Percentiles rank a stretch among this genome's conserved stretches.
These are phyloP conservation scores for Astraeus odoratus DNA, from an alignment of 768 basidiomycete genomes.

Conservation along the genomic window DNA sequence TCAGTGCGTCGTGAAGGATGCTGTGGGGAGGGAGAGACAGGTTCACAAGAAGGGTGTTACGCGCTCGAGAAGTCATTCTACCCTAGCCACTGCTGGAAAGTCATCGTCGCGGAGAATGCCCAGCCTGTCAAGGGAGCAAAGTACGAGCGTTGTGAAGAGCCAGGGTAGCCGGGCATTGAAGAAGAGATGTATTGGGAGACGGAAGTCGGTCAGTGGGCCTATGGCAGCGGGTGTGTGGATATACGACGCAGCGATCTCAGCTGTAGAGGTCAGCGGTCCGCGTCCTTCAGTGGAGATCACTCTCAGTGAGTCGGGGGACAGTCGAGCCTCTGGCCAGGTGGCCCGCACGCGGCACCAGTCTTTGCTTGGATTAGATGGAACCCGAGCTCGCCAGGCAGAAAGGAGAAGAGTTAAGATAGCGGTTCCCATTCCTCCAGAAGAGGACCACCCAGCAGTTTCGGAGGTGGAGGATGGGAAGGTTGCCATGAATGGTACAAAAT, in stretches of 20 bases:
- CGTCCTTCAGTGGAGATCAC: constrained; percentile 18
- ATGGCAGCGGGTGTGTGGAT: constrained; percentile 35
- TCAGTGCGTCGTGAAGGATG: constrained; percentile 11
- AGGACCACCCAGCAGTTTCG: not conserved
- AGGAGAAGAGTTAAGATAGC: constrained; percentile 15
- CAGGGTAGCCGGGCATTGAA: constrained; percentile 35
- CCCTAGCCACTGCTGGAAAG: constrained; percentile 15
- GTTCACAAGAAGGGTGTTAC: constrained; percentile 10
- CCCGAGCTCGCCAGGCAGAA: constrained; percentile 3
- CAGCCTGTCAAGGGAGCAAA: not conserved
- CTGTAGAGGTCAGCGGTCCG: constrained; percentile 26
- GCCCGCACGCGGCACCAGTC: constrained; percentile 21
- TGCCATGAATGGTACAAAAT: not conserved
- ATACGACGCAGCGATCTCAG: constrained; percentile 45
- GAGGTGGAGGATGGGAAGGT: too few species aligned
- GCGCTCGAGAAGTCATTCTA: constrained; percentile 32
- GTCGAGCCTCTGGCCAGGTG: not conserved
- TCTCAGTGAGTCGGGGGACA: constrained; percentile 6
- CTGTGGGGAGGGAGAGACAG: constrained; percentile 11
- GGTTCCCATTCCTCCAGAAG: constrained; percentile 10
- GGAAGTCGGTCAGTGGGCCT: constrained; percentile 37
- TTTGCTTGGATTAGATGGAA: constrained; percentile 14
- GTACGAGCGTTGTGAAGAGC: constrained; percentile 2
- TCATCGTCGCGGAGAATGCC: constrained; percentile 5
- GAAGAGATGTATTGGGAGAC: constrained; percentile 48